Evolutionary conservation across 371 early-diverging fungal genomes (phyloP).

Genomic region (Quaeritorhiza haematococci): DNA sequence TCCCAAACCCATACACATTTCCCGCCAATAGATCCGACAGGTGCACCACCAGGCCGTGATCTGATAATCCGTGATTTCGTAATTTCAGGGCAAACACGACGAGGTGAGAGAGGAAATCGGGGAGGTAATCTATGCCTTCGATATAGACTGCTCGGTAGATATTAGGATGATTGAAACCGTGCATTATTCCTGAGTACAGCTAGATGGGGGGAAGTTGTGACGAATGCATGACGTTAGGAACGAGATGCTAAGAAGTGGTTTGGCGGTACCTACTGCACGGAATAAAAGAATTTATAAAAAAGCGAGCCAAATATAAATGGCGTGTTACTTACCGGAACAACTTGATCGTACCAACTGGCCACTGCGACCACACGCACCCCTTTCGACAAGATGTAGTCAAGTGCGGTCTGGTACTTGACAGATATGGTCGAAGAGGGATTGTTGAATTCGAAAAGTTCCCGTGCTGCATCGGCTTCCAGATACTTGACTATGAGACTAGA

Average conservation of each 20-base stretch:
- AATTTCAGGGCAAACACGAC: constrained; percentile 77
- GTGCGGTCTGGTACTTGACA: constrained; percentile 58
- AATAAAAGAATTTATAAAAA: too few species aligned
- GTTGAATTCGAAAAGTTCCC: constrained; percentile 88
- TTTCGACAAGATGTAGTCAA: constrained; percentile 56
- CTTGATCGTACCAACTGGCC: constrained; percentile 86
- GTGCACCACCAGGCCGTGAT: constrained; percentile 77
- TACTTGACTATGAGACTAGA: constrained; percentile 77
- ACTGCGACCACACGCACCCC: constrained; percentile 67
- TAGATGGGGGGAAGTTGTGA: too few species aligned
- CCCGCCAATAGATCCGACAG: constrained; percentile 82
- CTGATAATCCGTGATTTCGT: constrained; percentile 76
- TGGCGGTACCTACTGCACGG: too few species aligned
- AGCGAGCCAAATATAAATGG: background rate
- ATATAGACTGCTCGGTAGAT: constrained; percentile 84
- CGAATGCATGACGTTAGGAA: too few species aligned
- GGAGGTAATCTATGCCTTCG: constrained; percentile 63
- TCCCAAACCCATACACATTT: constrained; percentile 67
- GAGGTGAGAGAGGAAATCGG: constrained; percentile 78
- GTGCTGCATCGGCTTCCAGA: constrained; percentile 84
- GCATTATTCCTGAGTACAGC: constrained; percentile 82
- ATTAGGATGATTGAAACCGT: constrained; percentile 77
- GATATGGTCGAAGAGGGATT: constrained; percentile 63
- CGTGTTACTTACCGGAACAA: constrained; percentile 62
- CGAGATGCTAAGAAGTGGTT: too few species aligned